Percentiles rank a stretch among this genome's conserved stretches.
Evolutionary conservation across 495 filamentous ascomycete species (phyloP).

Genomic region (Astrothelium subdiscretum): DNA sequence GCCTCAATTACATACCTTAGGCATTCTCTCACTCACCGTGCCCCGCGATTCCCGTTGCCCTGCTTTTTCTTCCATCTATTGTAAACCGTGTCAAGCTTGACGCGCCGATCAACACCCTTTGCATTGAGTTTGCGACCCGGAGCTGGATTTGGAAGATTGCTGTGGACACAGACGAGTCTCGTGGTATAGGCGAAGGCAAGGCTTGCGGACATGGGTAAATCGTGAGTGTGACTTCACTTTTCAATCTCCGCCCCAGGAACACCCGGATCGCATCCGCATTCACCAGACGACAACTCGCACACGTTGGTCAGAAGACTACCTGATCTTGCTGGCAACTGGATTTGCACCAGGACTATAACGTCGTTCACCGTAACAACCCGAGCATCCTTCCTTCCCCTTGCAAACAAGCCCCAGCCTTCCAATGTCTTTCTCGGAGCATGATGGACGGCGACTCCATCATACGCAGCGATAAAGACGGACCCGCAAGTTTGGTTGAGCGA

Average conservation of each 20-base stretch:
- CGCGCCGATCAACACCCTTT: neutral
- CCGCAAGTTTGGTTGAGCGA: neutral
- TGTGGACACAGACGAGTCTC: neutral
- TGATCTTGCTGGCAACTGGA: neutral
- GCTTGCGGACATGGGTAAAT: conserved; percentile 1
- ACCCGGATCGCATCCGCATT: neutral
- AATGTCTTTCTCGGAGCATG: neutral
- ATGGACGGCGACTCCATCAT: neutral
- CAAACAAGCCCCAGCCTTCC: neutral
- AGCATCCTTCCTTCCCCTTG: neutral
- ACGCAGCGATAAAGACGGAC: neutral
- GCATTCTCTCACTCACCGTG: neutral
- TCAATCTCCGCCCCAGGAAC: neutral
- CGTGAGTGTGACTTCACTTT: conserved; percentile 1
- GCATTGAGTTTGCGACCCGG: no score
- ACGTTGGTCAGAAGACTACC: neutral
- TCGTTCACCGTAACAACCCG: neutral
- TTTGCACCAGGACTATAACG: neutral
- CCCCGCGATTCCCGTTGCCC: neutral
- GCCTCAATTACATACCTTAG: neutral
- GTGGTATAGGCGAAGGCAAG: neutral
- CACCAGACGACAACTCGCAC: neutral
- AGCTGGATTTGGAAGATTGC: no score
- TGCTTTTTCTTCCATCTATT: neutral
- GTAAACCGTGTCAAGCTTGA: neutral